Evolutionary conservation across 208 protist species (phyloP).

Genomic region (Trichomonas vaginalis): DNA sequence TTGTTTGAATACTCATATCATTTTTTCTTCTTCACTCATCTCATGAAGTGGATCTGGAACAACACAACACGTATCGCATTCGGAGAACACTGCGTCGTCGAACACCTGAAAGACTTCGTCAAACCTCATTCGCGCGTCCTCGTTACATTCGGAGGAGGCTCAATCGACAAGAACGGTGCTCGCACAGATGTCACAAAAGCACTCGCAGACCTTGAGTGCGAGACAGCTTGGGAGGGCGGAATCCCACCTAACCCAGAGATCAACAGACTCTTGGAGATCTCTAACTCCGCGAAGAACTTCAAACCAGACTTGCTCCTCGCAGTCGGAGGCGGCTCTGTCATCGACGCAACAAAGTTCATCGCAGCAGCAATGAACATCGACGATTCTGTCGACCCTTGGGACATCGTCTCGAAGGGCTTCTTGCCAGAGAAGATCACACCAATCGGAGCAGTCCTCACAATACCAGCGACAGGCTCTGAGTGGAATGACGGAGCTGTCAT

Average conservation of each 20-base stretch:
- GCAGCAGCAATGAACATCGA: not conserved
- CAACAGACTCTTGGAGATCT: not conserved
- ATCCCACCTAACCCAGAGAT: not conserved
- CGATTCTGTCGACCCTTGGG: not conserved
- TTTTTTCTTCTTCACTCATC: not conserved
- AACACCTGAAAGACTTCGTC: not conserved
- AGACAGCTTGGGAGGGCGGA: not conserved
- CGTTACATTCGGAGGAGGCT: not conserved
- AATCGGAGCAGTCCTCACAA: not conserved
- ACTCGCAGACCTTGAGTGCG: not conserved
- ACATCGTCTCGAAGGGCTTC: not conserved
- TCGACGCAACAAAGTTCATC: not conserved
- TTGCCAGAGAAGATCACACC: not conserved
- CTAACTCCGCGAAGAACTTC: not conserved
- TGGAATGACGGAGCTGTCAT: not conserved
- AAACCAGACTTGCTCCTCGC: not conserved
- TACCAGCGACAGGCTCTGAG: not conserved
- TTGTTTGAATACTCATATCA: not conserved
- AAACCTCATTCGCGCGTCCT: not conserved
- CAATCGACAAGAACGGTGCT: not conserved
- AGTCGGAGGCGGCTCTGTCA: not conserved
- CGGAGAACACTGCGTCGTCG: not conserved
- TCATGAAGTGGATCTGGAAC: not conserved
- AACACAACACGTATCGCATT: not conserved
- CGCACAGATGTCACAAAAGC: not conserved